Evolutionary conservation across 1,284 basidiomycete species (phyloP).

Genomic region (Inonotus hispidus): DNA sequence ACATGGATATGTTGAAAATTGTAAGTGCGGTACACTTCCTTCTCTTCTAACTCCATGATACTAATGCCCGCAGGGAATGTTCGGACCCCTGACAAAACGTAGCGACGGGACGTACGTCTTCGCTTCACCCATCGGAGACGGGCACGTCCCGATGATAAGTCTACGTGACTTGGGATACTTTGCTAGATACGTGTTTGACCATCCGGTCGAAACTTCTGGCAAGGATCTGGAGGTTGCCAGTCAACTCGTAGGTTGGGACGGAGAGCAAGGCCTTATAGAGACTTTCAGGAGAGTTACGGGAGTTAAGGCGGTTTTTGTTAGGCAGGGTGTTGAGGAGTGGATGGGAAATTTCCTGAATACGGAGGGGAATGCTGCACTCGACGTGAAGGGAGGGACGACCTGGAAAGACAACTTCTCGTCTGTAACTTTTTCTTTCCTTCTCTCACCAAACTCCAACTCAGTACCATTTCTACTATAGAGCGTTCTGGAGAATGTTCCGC

Average conservation of each 20-base stretch:
- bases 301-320: slow-evolving; percentile 33
- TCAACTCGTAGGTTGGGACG: slow-evolving; percentile 40
- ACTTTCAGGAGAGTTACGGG: slow-evolving; percentile 43
- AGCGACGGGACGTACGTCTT: slow-evolving; percentile 42
- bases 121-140: slow-evolving; percentile 34
- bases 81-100: slow-evolving; percentile 34
- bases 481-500: slow-evolving; percentile 36
- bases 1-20: slow-evolving; percentile 39
- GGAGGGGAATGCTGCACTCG: slow-evolving; percentile 30
- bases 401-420: slow-evolving; percentile 35
- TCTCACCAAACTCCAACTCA: neutral
- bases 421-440: neutral
- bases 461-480: slow-evolving; percentile 9
- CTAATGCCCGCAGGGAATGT: neutral
- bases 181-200: slow-evolving; percentile 42
- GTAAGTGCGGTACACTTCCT: slow-evolving; percentile 24
- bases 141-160: slow-evolving; percentile 39
- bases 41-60: neutral
- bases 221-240: slow-evolving; percentile 37
- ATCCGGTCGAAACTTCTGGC: slow-evolving; percentile 35
- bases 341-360: slow-evolving; percentile 31
- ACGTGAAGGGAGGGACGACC: slow-evolving; percentile 13
- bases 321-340: slow-evolving; percentile 38
- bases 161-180: slow-evolving; percentile 45
- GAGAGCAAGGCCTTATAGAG: slow-evolving; percentile 29